Base-by-base conservation (phyloP, 371 early-diverging fungal genomes). In the Apophysomyces ossiformis region DNA sequence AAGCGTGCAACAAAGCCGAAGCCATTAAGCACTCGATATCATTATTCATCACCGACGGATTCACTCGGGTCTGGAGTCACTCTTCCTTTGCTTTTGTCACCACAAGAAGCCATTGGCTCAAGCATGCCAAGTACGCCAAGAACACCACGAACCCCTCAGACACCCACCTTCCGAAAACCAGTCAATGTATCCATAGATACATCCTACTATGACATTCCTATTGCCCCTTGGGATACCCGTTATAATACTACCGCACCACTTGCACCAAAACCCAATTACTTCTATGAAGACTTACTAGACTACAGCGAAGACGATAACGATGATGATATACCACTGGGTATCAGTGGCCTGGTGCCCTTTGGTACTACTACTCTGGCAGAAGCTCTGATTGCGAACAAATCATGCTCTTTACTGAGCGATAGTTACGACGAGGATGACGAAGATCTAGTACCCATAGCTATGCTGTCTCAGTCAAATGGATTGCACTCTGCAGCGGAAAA, bases 401-500 rank as follows among this genome's bases (percentile, higher is more conserved):
- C 21, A 44, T 35, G 21, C 11, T 50, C 54, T 62, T 39, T 70
- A 39, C 13, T 72, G 37, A 66, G 64, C 46, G 74, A 77, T 58
- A 36, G 26, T 7, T 68, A 65, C 32, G 77, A 77, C 47, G 74
- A 77, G 7, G 77, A 70, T 26, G 77, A 77, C 43, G 74, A 77
- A 46, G 77, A 77, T 65, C 46, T 72, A 11, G 57, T 77, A 21
- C 77, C 77, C 9, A 77, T 77, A 54, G 77, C 72, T 16, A 37
- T 50, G 4, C 57, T 73, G 4, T 21, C 57, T 54, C 63, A 12
- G 35, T 46, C 35, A 45, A 16, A 5, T 44, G 64, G 65, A 18
- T 57, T 68, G 18, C 37, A 71, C 35, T 70, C 78, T 6, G 78
- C 78, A 11, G 78, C 78, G 12, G 78, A 78, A 56, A 78, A 78